Evolutionary conservation across 192 early-diverging fungal species (phyloP).

Genomic region (Chytriomyces confervae): DNA sequence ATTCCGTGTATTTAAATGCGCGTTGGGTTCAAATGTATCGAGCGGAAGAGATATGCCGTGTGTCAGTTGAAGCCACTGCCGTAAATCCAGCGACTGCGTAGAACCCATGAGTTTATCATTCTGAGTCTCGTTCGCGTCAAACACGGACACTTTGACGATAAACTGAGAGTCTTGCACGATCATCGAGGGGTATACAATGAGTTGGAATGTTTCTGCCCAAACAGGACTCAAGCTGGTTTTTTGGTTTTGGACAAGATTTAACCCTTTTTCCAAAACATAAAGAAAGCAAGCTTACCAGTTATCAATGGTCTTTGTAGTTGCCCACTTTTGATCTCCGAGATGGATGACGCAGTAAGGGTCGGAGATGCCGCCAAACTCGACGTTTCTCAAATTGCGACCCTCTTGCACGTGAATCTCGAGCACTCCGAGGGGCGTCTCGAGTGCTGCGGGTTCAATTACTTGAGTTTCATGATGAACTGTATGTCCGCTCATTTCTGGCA

Average conservation of each 20-base stretch:
- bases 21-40: no score
- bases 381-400: slow-evolving; percentile 82
- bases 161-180: slow-evolving; percentile 55
- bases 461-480: no score
- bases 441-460: no score
- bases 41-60: no score
- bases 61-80: no score
- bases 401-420: slow-evolving; percentile 78
- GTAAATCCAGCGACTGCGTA: no score
- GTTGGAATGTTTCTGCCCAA: slow-evolving; percentile 81
- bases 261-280: slow-evolving; percentile 4
- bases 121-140: no score
- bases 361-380: slow-evolving; percentile 82
- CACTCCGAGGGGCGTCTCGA: slow-evolving; percentile 83
- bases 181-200: slow-evolving; percentile 66
- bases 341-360: slow-evolving; percentile 86
- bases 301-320: slow-evolving; percentile 66
- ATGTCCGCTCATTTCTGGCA: no score
- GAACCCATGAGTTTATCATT: no score
- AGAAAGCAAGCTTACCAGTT: slow-evolving; percentile 58
- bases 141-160: slow-evolving; percentile 78
- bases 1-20: no score
- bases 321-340: slow-evolving; percentile 75
- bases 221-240: slow-evolving; percentile 76
- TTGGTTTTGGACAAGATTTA: neutral